Conservation (phyloP, 2,329 filamentous ascomycete genomes). For the Ilyonectria robusta region DNA sequence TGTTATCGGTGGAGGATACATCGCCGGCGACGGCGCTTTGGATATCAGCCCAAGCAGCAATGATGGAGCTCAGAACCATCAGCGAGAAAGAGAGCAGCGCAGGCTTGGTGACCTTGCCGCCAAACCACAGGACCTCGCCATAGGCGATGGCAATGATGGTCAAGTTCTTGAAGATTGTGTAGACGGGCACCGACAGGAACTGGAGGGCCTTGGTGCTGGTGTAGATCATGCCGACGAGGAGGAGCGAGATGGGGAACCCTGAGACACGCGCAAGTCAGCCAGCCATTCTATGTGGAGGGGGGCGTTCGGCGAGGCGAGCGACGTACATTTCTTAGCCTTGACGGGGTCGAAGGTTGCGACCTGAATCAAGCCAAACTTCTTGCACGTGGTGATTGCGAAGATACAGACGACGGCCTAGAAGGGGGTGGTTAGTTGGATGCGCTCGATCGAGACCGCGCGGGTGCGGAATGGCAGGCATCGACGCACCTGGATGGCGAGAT, state of each 20-base stretch:
- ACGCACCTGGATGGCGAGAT: slow-evolving; percentile 87
- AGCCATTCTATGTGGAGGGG: not conserved
- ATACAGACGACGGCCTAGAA: slow-evolving; percentile 86
- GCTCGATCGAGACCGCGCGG: slow-evolving; percentile 52
- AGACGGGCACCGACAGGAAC: slow-evolving; percentile 96
- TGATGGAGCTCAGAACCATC: slow-evolving; percentile 95
- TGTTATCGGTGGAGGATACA: slow-evolving; percentile 72
- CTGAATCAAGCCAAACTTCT: slow-evolving; percentile 84
- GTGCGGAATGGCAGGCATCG: slow-evolving; percentile 12
- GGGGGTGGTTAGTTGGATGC: too few species aligned
- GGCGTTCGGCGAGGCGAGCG: not conserved
- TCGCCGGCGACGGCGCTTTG: slow-evolving; percentile 82
- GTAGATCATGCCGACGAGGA: slow-evolving; percentile 99
- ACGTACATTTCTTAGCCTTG: slow-evolving; percentile 92
- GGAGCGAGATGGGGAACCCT: slow-evolving; percentile 97
- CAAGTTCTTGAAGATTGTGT: slow-evolving; percentile 99
- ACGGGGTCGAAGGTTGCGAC: slow-evolving; percentile 87
- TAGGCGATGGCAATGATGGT: slow-evolving; percentile 99
- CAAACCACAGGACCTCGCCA: slow-evolving; percentile 98
- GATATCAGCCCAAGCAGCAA: slow-evolving; percentile 98
- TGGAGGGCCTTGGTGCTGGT: slow-evolving; percentile 96
- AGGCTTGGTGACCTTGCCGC: slow-evolving; percentile 85
- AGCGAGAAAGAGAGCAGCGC: slow-evolving; percentile 94
- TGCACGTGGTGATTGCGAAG: slow-evolving; percentile 84
- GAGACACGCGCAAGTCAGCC: slow-evolving; percentile 12